Conservation (phyloP, 257 asterid genomes). For the Ajuga chamaepitys region DNA sequence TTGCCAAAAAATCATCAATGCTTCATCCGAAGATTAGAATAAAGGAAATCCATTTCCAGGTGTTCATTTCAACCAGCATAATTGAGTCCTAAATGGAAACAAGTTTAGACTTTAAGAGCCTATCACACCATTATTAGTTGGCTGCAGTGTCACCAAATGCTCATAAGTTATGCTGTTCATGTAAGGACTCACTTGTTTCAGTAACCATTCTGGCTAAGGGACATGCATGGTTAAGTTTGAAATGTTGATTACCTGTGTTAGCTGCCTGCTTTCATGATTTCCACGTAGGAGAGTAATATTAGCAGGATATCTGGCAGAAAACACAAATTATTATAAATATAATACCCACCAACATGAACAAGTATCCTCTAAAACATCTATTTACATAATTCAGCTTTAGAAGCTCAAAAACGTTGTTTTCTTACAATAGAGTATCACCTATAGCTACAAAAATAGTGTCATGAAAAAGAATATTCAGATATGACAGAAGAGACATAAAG, state of each 20-base stretch:
- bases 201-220: not conserved
- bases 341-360: conserved; percentile 2
- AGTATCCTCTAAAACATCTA: not conserved
- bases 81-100: not conserved
- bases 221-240: not conserved
- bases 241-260: conserved; percentile 65
- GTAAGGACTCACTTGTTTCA: not conserved
- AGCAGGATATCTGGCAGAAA: conserved; percentile 74
- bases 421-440: not conserved
- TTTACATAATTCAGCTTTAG: no score
- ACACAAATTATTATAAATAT: not conserved
- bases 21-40: not conserved
- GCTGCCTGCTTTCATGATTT: conserved; percentile 96
- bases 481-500: not conserved
- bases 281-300: conserved; percentile 94
- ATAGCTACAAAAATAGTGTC: not conserved
- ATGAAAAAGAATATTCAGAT: not conserved
- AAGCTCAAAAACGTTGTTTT: not conserved
- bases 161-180: not conserved
- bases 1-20: not conserved
- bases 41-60: not conserved
- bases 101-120: not conserved
- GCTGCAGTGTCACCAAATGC: not conserved
- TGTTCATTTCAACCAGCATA: not conserved
- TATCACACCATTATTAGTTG: not conserved